Evolutionary conservation across 202 grass and related monocot species (phyloP).

Genomic region (Schoenoplectus triqueter): DNA sequence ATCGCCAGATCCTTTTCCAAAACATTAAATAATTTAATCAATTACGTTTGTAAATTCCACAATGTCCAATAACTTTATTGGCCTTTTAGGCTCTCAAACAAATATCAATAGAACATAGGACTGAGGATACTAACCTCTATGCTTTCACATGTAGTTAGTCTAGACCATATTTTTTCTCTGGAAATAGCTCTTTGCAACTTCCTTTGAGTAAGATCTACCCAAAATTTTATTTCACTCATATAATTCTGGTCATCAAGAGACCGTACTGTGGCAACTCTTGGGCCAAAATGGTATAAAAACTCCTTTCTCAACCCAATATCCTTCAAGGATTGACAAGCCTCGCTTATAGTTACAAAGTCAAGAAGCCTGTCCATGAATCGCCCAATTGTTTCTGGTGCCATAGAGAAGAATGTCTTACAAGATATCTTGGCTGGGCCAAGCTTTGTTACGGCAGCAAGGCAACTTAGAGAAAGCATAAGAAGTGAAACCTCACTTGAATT

Average conservation of each 20-base stretch:
- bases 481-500: constrained; percentile 80
- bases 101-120: background rate
- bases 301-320: constrained; percentile 86
- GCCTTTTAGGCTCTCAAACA: constrained; percentile 7
- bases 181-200: constrained; percentile 79
- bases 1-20: constrained; percentile 98
- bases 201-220: constrained; percentile 86
- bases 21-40: constrained; percentile 57
- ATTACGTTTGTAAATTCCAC: constrained; percentile 22
- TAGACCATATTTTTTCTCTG: constrained; percentile 99
- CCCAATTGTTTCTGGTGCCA: constrained; percentile 78
- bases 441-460: constrained; percentile 91
- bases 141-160: constrained; percentile 96
- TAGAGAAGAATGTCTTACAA: constrained; percentile 86
- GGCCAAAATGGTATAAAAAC: constrained; percentile 91
- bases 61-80: constrained; percentile 18
- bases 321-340: constrained; percentile 81
- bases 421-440: constrained; percentile 94
- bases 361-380: constrained; percentile 96
- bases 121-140: constrained; percentile 76
- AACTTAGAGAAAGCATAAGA: constrained; percentile 84
- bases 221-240: constrained; percentile 76
- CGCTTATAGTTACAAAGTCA: constrained; percentile 76
- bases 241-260: constrained; percentile 57
- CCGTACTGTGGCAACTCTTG: constrained; percentile 66